These are phyloP conservation scores for Nigrospora osmanthi DNA, from an alignment of 2,329 filamentous ascomycete species.

Conservation along the genomic window DNA sequence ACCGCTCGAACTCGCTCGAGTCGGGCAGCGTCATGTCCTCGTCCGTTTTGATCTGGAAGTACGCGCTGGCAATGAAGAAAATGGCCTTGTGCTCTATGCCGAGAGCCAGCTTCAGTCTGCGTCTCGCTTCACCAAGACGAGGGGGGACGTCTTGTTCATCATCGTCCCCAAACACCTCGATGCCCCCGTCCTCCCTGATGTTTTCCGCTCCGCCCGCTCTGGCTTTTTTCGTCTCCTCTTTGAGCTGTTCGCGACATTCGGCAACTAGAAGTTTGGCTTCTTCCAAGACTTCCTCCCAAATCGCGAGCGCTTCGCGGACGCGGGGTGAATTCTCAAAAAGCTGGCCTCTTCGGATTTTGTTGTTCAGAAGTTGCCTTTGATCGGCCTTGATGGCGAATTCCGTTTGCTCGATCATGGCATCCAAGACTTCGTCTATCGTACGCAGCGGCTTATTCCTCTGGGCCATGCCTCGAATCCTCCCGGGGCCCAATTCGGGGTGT, in stretches of 20 bases:
- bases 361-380: constrained; percentile 57
- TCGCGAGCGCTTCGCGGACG: constrained; percentile 56
- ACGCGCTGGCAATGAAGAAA: constrained; percentile 80
- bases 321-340: constrained; percentile 67
- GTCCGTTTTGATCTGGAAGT: constrained; percentile 75
- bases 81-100: constrained; percentile 75
- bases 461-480: constrained; percentile 56
- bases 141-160: constrained; percentile 21
- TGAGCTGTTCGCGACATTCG: constrained; percentile 57
- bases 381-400: constrained; percentile 59
- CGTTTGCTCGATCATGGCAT: constrained; percentile 85
- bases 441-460: constrained; percentile 60
- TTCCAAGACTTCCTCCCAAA: constrained; percentile 56
- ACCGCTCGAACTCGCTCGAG: constrained; percentile 55
- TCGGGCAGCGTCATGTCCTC: constrained; percentile 54
- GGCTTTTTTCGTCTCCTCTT: constrained; percentile 36
- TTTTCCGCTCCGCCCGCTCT: constrained; percentile 11
- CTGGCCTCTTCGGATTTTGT: constrained; percentile 64
- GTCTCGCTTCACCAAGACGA: constrained; percentile 50
- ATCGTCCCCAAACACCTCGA: constrained; percentile 17
- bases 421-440: constrained; percentile 79
- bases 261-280: constrained; percentile 45
- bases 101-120: constrained; percentile 62
- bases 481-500: constrained; percentile 72
- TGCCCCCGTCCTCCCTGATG: constrained; percentile 11